Evolutionary conservation across 75 land plant genomes (phyloP).

Genomic region (Chamaecyparis obtusa): DNA sequence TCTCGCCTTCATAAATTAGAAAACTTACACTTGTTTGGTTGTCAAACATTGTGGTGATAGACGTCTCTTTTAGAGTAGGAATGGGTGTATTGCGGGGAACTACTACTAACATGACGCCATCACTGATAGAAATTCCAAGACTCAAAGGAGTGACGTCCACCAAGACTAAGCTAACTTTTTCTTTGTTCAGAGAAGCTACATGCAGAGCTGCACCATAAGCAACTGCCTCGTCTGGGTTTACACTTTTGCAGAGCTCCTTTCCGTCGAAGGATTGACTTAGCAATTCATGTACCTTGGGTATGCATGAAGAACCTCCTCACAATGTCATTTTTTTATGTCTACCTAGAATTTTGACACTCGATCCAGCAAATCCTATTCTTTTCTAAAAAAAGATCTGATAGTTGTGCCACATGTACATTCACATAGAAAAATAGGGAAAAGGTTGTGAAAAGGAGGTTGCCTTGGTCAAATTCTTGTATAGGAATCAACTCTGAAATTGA

Average conservation of each 20-base stretch:
- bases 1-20: conserved; percentile 20
- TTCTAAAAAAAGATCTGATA: no score
- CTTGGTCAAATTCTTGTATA: no score
- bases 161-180: not conserved
- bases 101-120: conserved; percentile 13
- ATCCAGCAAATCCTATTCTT: no score
- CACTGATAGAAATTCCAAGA: not conserved
- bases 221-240: not conserved
- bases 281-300: conserved; percentile 13
- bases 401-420: no score
- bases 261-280: conserved; percentile 6
- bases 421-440: no score
- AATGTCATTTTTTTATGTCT: not conserved
- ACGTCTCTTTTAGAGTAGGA: not conserved
- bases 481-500: no score
- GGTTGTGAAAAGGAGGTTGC: no score
- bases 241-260: not conserved
- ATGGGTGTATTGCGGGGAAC: conserved; percentile 30
- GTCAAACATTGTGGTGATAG: conserved; percentile 7
- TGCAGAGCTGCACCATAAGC: conserved; percentile 1
- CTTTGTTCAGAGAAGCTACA: not conserved
- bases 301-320: conserved; percentile 17
- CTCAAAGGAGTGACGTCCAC: not conserved
- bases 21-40: conserved; percentile 6
- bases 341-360: no score